phyloP scores from a whole-genome alignment of 768 basidiomycete genomes.

The Saitozyma sp. region DNA sequence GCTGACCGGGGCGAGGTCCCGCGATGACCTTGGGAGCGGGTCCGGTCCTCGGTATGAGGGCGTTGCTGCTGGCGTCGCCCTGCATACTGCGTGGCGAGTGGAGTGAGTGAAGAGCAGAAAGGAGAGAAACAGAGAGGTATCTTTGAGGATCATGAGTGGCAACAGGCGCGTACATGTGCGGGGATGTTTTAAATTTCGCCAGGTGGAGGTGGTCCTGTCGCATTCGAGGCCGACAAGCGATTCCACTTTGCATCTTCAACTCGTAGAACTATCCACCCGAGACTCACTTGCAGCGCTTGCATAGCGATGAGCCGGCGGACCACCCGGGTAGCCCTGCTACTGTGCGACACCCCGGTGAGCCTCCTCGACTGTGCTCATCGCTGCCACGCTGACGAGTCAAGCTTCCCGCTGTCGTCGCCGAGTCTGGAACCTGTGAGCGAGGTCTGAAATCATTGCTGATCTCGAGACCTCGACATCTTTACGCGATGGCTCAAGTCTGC shows the following conservation, averaged over 20 bases:
- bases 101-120: too few species aligned
- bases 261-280: too few species aligned
- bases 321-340: conserved; percentile 42
- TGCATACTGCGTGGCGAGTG: too few species aligned
- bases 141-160: too few species aligned
- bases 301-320: conserved; percentile 6
- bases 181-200: too few species aligned
- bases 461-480: conserved; percentile 50
- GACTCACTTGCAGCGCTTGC: too few species aligned
- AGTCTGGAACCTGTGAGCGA: conserved; percentile 32
- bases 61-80: background rate
- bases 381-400: conserved; percentile 7
- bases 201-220: too few species aligned
- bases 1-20: conserved; percentile 35
- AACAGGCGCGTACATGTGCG: too few species aligned
- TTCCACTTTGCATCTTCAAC: too few species aligned
- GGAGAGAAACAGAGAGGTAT: too few species aligned
- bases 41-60: conserved; percentile 30
- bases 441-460: background rate
- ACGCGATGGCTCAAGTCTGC: conserved; percentile 37
- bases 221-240: too few species aligned
- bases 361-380: background rate
- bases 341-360: conserved; percentile 50
- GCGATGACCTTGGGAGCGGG: conserved; percentile 23
- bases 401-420: conserved; percentile 35